A percentile compares a stretch with the other conserved stretches of the same genome.
Conservation (phyloP, 208 protist species). For the Phytomonas francai region DNA sequence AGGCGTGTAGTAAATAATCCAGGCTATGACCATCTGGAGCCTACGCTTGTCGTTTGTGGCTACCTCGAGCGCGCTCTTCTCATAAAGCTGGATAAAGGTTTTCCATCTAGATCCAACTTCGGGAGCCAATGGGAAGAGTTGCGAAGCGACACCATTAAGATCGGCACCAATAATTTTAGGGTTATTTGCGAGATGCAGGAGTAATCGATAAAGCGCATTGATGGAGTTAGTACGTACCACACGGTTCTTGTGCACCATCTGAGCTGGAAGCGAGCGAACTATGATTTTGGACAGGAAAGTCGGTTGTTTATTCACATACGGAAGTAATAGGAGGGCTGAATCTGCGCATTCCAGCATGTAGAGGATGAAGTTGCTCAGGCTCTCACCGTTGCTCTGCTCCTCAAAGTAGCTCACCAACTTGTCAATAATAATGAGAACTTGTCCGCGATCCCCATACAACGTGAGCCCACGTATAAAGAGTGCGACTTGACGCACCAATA, state of each 20-base stretch:
- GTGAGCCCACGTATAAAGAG: slow-evolving; percentile 66
- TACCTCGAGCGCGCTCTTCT: slow-evolving; percentile 30
- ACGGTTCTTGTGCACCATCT: slow-evolving; percentile 44
- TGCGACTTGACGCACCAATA: slow-evolving; percentile 54
- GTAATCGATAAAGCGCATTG: slow-evolving; percentile 57
- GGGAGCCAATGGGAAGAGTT: slow-evolving; percentile 56
- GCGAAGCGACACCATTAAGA: slow-evolving; percentile 55
- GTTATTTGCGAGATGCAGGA: slow-evolving; percentile 58
- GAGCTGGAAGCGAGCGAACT: slow-evolving; percentile 39
- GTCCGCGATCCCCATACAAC: slow-evolving; percentile 69
- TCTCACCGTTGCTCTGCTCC: slow-evolving; percentile 41
- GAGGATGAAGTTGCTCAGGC: slow-evolving; percentile 52
- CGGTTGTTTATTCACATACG: slow-evolving; percentile 28
- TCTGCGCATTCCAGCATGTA: slow-evolving; percentile 67
- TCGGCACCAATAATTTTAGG: slow-evolving; percentile 36
- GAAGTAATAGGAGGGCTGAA: slow-evolving; percentile 38
- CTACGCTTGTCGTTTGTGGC: slow-evolving; percentile 44
- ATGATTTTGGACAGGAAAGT: slow-evolving; percentile 68
- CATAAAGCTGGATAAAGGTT: slow-evolving; percentile 32
- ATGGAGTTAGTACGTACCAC: slow-evolving; percentile 31
- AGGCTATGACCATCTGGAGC: slow-evolving; percentile 51
- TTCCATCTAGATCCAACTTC: slow-evolving; percentile 59
- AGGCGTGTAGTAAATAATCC: slow-evolving; percentile 79
- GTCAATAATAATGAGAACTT: slow-evolving; percentile 45
- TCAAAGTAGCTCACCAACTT: slow-evolving; percentile 51